phyloP scores from a whole-genome alignment of 495 filamentous ascomycete species.

The Xylaria cubensis region DNA sequence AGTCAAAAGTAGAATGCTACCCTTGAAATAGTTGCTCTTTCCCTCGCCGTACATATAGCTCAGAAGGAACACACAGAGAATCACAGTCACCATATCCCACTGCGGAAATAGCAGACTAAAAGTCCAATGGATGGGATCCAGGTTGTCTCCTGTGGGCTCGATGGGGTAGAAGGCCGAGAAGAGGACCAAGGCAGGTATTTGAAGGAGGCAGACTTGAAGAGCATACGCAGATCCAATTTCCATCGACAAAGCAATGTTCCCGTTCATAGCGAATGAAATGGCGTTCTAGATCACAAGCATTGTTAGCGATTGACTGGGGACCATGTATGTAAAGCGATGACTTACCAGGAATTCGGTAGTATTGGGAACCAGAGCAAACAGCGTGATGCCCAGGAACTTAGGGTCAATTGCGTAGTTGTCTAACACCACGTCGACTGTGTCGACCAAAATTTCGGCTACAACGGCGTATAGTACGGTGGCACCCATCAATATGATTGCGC shows the following conservation, averaged over 20 bases:
- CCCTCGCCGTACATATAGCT: constrained; percentile 98
- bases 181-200: constrained; percentile 91
- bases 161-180: constrained; percentile 72
- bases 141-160: constrained; percentile 35
- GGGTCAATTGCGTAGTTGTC: constrained; percentile 90
- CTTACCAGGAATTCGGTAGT: constrained; percentile 96
- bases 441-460: constrained; percentile 95
- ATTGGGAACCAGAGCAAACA: constrained; percentile 97
- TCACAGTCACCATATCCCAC: constrained; percentile 99
- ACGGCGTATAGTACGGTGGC: constrained; percentile 94
- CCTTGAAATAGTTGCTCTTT: constrained; percentile 93
- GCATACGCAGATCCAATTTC: constrained; percentile 98
- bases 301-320: constrained; percentile 8
- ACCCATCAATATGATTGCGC: constrained; percentile 83
- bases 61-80: constrained; percentile 94
- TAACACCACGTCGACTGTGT: constrained; percentile 94
- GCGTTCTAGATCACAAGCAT: constrained; percentile 73
- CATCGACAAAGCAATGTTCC: constrained; percentile 99
- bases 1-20: constrained; percentile 89
- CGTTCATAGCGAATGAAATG: constrained; percentile 99
- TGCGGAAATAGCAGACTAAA: constrained; percentile 97
- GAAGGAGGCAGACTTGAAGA: constrained; percentile 94
- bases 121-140: constrained; percentile 73
- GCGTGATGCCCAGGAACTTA: constrained; percentile 96
- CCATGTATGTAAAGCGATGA: neutral